A percentile compares a stretch with the other conserved stretches of the same genome.
These are phyloP conservation scores for Termitomyces sp. DNA, from an alignment of 768 basidiomycete genomes.

Conservation along the genomic window DNA sequence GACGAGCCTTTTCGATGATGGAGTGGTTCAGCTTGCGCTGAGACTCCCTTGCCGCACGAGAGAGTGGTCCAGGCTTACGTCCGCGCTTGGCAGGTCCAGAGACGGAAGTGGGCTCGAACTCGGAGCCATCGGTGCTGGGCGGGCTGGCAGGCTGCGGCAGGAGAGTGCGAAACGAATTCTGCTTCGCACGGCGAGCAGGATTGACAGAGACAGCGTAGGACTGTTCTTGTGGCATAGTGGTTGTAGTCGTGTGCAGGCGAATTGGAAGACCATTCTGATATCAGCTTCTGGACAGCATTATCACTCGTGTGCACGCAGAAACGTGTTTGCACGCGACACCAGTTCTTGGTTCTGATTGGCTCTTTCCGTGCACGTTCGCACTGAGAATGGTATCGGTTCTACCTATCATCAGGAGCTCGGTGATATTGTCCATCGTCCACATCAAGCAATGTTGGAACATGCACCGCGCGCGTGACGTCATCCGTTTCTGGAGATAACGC, in stretches of 20 bases:
- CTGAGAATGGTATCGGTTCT: not conserved
- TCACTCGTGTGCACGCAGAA: slow-evolving; percentile 27
- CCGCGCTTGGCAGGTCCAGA: slow-evolving; percentile 48
- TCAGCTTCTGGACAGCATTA: not conserved
- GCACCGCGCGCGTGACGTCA: not conserved
- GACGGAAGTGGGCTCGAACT: not conserved
- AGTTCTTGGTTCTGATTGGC: slow-evolving; percentile 22
- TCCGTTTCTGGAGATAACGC: not conserved
- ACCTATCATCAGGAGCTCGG: not conserved
- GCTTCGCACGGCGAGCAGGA: slow-evolving; percentile 34
- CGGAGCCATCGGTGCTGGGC: not conserved
- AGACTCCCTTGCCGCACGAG: slow-evolving; percentile 75
- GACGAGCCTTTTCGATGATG: slow-evolving; percentile 87
- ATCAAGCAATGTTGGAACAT: not conserved
- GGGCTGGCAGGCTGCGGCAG: slow-evolving; percentile 7
- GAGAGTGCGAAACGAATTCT: slow-evolving; percentile 8
- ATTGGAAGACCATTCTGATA: not conserved
- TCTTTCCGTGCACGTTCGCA: slow-evolving; percentile 24
- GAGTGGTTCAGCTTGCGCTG: slow-evolving; percentile 92
- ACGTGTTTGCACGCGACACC: slow-evolving; percentile 30
- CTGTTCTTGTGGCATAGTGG: not conserved
- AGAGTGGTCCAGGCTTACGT: slow-evolving; percentile 67
- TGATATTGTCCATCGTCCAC: not conserved
- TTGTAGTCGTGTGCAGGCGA: not conserved
- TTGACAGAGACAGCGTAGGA: slow-evolving; percentile 30